Base-by-base conservation (phyloP, 495 filamentous ascomycete species). In the Neurospora sp. region DNA sequence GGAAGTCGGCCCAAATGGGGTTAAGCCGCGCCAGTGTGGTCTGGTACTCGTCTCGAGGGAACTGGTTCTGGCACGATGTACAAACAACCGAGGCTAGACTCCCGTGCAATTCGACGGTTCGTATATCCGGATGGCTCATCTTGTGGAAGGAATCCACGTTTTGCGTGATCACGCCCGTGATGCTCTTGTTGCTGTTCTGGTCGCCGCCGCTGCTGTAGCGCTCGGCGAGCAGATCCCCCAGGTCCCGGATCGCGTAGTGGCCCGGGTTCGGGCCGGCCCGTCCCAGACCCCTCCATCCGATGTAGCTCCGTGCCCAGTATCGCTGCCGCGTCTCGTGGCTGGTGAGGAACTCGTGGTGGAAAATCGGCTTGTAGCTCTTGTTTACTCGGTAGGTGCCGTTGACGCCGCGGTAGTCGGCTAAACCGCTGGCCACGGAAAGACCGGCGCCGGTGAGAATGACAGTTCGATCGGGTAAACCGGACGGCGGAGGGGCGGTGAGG, bases 71-170 rank as follows among this genome's bases (percentile, higher is more conserved):
- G 78, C 93, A 96, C 77, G 89, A 92, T n/a, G 91, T 88, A 82
- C 96, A 99, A 31, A 91, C 86, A 39, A 94, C 86, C 20, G 91
- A 89, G 76, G 93, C 86, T 54, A 99, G 85, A 78, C 94, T 96
- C 73, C 96, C 96, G 81, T 99, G 96, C 62, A 99, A 85, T 81
- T 98, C 96, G 18, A 94, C 81, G 7, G 93, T 96, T 7, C 88
- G 85, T 14, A 95, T 81, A 2, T 87, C 78, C 4, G 95, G 93
- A 81, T 98, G 95, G 8, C 92, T 90, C 39, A 82, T 80, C 2
- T 89, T 84, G 82, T 99, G 95, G 80, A 98, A 96, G 6, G 94
- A 97, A 81, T 99, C 96, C 35, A 98, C 95, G 79, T 98, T 98
- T 79, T 99, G 96, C 54, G 96, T 99, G 75, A 99, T 89, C 39